Evolutionary conservation across 495 filamentous ascomycete genomes (phyloP), one percentile per base, ranked within the genome.

Genomic region (Penicillium flavigenum): DNA sequence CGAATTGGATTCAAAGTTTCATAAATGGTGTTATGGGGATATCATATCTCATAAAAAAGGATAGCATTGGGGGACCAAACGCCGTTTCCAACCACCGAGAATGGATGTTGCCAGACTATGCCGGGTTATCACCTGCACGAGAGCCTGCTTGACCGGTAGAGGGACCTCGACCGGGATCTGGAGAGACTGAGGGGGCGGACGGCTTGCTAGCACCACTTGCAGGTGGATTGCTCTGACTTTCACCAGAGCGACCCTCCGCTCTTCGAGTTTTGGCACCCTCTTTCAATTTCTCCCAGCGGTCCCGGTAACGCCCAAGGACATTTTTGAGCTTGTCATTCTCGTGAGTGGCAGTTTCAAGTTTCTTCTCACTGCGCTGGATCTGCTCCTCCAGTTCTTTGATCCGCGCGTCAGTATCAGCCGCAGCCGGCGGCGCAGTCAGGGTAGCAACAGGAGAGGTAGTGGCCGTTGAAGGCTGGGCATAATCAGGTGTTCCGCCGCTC

Each of bases 261-360:
- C 71, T 57, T 58, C 82, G 57, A 1, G 82, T 85, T 71, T 88
- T 91, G 12, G 92, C 92, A 0, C 88, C 86, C 17, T 89, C 87
- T 68, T 94, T 93, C 64, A 96, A 75, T 70, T 87, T 86, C 71
- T 95, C 88, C 88, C 89, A 96, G 58, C 84, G 79, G 52, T 90
- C 86, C 27, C 88, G 70, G 67, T 95, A 96, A 55, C 83, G 79
- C 12, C 78, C 77, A 19, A 93, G 72, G 6, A 86, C 84, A 39
- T 74, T 77, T 43, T 83, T 80, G 44, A 90, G 71, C 66, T 88
- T 91, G 56, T 87, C 82, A 61, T 91, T 87, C 57, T 90, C 86
- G 52, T 79, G 81, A 39, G 78, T 81, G 51, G 86, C 65, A 31
- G 76, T 72, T 10, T 83, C 81, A 55, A 84, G 75, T 60, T 88